These are phyloP conservation scores for Eucalyptus grandis DNA, from an alignment of 345 rosid genomes.

Conservation along the genomic window DNA sequence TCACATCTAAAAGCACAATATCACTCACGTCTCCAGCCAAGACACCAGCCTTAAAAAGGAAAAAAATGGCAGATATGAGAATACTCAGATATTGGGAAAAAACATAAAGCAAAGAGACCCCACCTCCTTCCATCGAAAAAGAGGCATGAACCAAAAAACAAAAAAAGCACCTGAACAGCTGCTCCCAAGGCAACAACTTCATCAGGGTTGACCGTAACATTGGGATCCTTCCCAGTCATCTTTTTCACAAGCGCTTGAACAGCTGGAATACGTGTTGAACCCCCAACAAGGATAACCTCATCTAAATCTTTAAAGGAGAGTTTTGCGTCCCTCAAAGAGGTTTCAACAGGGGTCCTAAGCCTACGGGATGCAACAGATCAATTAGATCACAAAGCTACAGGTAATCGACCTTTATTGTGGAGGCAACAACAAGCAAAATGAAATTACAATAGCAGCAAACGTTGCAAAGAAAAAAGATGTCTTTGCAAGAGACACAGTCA, in stretches of 20 bases:
- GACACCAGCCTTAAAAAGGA: conserved; percentile 68
- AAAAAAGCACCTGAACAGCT: conserved; percentile 75
- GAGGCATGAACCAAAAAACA: not conserved
- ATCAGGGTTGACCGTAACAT: conserved; percentile 94
- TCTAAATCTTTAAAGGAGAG: conserved; percentile 77
- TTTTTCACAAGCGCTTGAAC: conserved; percentile 90
- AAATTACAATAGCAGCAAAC: not conserved
- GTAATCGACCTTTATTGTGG: not conserved
- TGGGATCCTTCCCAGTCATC: conserved; percentile 89
- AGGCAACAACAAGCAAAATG: not conserved
- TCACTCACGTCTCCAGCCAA: conserved; percentile 94
- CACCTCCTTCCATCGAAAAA: not conserved
- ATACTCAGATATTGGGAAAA: not conserved
- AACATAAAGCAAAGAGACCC: not conserved
- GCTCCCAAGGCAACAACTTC: conserved; percentile 99
- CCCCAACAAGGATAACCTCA: conserved; percentile 98
- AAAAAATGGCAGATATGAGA: not conserved
- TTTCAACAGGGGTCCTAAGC: conserved; percentile 84
- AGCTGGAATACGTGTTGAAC: conserved; percentile 96
- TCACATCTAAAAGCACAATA: conserved; percentile 83
- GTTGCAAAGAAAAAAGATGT: not conserved
- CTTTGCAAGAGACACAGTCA: not conserved
- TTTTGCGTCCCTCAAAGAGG: conserved; percentile 79
- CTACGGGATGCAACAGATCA: conserved; percentile 7
- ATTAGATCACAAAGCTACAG: not conserved